Base-by-base conservation (phyloP, 2,329 filamentous ascomycete species). In the Akanthomyces muscarius region DNA sequence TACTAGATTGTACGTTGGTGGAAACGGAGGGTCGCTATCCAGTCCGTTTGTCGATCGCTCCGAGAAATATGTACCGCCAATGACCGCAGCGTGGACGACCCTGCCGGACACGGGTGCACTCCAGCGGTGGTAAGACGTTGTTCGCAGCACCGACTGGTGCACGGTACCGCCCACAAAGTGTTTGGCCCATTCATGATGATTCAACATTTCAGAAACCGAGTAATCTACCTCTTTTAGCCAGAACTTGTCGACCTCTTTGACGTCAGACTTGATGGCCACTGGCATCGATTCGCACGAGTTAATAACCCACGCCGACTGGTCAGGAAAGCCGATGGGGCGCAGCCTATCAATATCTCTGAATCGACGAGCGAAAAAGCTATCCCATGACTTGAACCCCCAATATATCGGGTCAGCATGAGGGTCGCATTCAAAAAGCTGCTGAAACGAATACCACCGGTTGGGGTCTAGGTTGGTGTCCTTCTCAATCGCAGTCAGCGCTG, bases 171-270 rank as follows among this genome's bases (percentile, higher is more conserved):
- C 82, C 1, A 78, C 78, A 65, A 89, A 89, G 1, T 81, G 68
- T 5, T 74, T 67, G 0, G 82, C 74, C 3, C 81, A 68, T 0
- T 72, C 65, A 65, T 87, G 81, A 63, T 82, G 72, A 1, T 77
- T 77, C 2, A 90, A 75, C 83, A 88, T 88, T 67, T 87, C 81
- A 0, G 71, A 66, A 3, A 88, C 70, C 0, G 84, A 87, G 72
- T 89, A 90, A 0, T 84, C 83, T 69, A 88, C 84, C 0, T 78
- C 79, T 68, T 89, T 90, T 64, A 88, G 78, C 86, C 86, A 89
- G 75, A 90, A 90, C 2, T 72, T 72, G 66, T 87, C 84, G n/a
- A 80, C 78, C 0, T 79, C 72, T 30, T 81, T 76, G 52, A 84
- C 80, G 23, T 81, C 67, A 6, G 71, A 71, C 0, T 73, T 74